Base-by-base conservation (phyloP, 2,329 filamentous ascomycete species). In the Xylaria sp. region DNA sequence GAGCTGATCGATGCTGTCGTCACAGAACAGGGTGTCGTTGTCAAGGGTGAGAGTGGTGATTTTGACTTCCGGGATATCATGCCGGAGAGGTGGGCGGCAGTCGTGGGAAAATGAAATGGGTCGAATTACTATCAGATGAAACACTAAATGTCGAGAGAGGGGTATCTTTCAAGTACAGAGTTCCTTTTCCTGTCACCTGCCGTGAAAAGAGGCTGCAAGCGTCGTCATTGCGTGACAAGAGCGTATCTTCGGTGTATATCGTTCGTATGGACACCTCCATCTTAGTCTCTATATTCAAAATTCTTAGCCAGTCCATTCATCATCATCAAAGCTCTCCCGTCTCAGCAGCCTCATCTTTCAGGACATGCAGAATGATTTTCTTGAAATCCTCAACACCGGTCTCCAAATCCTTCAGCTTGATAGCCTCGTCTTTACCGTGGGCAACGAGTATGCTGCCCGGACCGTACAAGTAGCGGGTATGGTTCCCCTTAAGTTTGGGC, bases 1-100 rank as follows among this genome's bases (percentile, higher is more conserved):
- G 89, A 89, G 71, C 83, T 98, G 63, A 98, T 99, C 73, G 96
- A 99, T 80, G 94, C 92, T 1, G 92, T 99, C 67, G 93, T 98
- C 72, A 99, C 96, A 0, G 96, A 99, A 82, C 90, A 92, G 75
- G 95, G 95, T 0, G 92, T 94, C 8, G 90, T 97, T 2, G 91
- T 94, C 76, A 97, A 95, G 84, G 89, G 88, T 55, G 79, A 82
- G 2, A 85, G 91, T 67, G 94, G 93, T 1, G 83, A 81, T 25
- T 98, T 97, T 76, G 84, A 90, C 76, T 89, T 91, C 73, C 82
- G 83, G 73, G 78, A 81, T 65, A 81, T 90, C 60, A 82, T 90
- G 82, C 86, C 86, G 0, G 86, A 89, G 78, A 79, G 86, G 50
- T 89, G 87, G 87, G 79, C 80, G 1, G 73, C 78, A 41, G 72